Evolutionary conservation across 805 yeast species (phyloP).

Genomic region (Cyberlindnera mississippiensis): DNA sequence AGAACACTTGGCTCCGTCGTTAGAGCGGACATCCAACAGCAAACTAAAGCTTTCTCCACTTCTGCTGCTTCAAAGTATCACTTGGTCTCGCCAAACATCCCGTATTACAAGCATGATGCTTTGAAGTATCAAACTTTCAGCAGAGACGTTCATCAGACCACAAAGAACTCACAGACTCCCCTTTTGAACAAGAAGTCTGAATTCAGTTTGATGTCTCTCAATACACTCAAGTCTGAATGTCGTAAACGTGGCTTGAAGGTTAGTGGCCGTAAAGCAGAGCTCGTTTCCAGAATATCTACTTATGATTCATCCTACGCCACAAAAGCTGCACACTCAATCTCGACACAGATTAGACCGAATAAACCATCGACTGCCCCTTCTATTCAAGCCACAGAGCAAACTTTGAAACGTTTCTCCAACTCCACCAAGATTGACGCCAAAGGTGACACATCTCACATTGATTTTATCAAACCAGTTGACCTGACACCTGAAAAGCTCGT

Average conservation of each 20-base stretch:
- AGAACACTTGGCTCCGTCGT: constrained; percentile 15
- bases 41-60: constrained; percentile 10
- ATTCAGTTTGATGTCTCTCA: constrained; percentile 43
- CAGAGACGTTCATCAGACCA: constrained; percentile 30
- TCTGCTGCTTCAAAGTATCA: constrained; percentile 20
- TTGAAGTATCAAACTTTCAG: constrained; percentile 12
- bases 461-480: constrained; percentile 41
- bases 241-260: constrained; percentile 55
- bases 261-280: constrained; percentile 57
- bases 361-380: no score
- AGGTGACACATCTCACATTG: constrained; percentile 56
- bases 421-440: constrained; percentile 36
- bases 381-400: constrained; percentile 4
- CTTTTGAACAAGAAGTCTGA: constrained; percentile 25
- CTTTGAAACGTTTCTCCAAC: constrained; percentile 20
- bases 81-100: constrained; percentile 23
- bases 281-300: constrained; percentile 36
- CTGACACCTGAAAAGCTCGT: constrained; percentile 37
- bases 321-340: constrained; percentile 10
- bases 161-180: constrained; percentile 26
- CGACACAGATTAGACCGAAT: constrained; percentile 15
- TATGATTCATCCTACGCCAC: constrained; percentile 21
- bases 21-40: constrained; percentile 11
- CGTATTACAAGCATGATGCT: constrained; percentile 15
- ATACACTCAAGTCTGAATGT: constrained; percentile 55